These are phyloP conservation scores for Rhizophora apiculata DNA, from an alignment of 345 rosid genomes.

Conservation along the genomic window DNA sequence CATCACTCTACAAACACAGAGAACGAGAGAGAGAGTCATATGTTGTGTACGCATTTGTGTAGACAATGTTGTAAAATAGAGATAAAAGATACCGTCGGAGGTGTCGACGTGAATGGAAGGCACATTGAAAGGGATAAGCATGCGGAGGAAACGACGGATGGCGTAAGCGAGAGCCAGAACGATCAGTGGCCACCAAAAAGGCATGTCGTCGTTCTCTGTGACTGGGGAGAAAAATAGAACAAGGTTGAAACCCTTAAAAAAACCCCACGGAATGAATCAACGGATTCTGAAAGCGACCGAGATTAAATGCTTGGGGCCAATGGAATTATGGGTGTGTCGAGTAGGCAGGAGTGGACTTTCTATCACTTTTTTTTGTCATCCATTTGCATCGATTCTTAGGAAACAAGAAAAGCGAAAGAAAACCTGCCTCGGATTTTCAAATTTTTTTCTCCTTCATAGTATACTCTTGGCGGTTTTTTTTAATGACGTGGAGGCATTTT, in stretches of 20 bases:
- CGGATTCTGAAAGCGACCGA: not conserved
- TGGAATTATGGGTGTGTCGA: too few relatives aligned
- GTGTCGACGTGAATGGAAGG: constrained; percentile 93
- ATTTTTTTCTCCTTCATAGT: too few relatives aligned
- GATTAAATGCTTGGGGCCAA: not conserved
- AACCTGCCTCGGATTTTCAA: too few relatives aligned
- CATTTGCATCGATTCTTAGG: too few relatives aligned
- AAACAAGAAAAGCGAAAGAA: not conserved
- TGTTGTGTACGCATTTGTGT: too few relatives aligned
- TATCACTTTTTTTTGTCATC: not conserved
- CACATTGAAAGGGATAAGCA: constrained; percentile 89
- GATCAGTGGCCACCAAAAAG: constrained; percentile 88
- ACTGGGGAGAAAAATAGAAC: too few relatives aligned
- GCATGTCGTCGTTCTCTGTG: constrained; percentile 24
- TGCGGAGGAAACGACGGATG: constrained; percentile 77
- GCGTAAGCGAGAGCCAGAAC: constrained; percentile 84
- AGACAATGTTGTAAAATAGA: not conserved
- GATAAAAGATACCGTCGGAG: constrained; percentile 64
- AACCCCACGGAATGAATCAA: too few relatives aligned
- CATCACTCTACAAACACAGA: not conserved
- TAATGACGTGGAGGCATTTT: too few relatives aligned
- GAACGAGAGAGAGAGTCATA: not conserved
- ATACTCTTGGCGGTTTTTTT: too few relatives aligned
- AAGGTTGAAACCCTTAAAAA: not conserved
- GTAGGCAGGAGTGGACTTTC: too few relatives aligned